Evolutionary conservation across 495 filamentous ascomycete genomes (phyloP).

Genomic region (Penicillium flavigenum): DNA sequence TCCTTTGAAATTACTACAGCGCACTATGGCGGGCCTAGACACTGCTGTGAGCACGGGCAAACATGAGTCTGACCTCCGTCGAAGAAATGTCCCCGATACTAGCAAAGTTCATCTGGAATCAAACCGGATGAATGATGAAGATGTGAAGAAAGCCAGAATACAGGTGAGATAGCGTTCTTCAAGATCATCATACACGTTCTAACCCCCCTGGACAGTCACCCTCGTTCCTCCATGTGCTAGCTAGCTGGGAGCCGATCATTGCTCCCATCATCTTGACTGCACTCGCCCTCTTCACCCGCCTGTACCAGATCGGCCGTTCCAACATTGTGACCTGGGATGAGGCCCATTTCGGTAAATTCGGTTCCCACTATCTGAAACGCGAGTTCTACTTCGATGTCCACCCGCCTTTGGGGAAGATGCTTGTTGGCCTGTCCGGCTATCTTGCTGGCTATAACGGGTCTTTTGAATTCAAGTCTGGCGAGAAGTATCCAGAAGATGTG

Average conservation of each 20-base stretch:
- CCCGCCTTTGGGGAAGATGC: conserved; percentile 95
- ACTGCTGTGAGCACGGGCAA: conserved; percentile 64
- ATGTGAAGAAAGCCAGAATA: conserved; percentile 61
- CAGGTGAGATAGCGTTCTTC: conserved; percentile 28
- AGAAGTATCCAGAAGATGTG: conserved; percentile 87
- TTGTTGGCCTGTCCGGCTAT: conserved; percentile 93
- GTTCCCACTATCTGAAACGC: conserved; percentile 96
- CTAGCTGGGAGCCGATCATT: conserved; percentile 81
- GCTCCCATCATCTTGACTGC: conserved; percentile 86
- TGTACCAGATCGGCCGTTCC: conserved; percentile 94
- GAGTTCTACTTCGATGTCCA: conserved; percentile 99
- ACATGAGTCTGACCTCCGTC: conserved; percentile 63
- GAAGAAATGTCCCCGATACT: conserved; percentile 67
- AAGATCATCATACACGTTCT: neutral
- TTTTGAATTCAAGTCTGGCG: conserved; percentile 99
- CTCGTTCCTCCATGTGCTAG: conserved; percentile 60
- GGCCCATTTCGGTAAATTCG: conserved; percentile 98
- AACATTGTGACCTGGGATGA: conserved; percentile 99
- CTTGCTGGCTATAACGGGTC: conserved; percentile 98
- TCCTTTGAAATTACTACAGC: conserved; percentile 1
- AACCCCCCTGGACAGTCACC: conserved; percentile 24
- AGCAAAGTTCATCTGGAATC: conserved; percentile 38
- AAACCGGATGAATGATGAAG: conserved; percentile 42
- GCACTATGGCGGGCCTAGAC: conserved; percentile 35
- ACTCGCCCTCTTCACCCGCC: conserved; percentile 87